Evolutionary conservation across 2,329 filamentous ascomycete genomes (phyloP).

Genomic region (Ceratocystis cubensis): DNA sequence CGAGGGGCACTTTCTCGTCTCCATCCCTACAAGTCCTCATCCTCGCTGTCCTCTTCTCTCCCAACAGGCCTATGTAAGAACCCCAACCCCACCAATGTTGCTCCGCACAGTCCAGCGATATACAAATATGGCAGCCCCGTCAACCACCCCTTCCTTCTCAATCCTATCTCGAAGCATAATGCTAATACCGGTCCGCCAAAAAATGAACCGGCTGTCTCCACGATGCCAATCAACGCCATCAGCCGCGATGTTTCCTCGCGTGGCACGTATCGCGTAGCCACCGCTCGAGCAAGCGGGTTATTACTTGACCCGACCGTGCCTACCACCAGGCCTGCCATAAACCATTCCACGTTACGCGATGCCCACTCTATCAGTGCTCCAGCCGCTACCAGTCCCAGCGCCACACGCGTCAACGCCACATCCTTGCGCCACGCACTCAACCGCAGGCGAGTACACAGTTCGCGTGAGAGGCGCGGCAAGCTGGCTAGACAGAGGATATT

Average conservation of each 20-base stretch:
- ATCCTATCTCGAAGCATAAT: slow-evolving; percentile 30
- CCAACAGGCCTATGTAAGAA: slow-evolving; percentile 28
- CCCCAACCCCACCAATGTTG: slow-evolving; percentile 26
- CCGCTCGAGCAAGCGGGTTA: slow-evolving; percentile 31
- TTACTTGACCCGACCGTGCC: slow-evolving; percentile 31
- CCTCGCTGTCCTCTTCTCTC: slow-evolving; percentile 18
- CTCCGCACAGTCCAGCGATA: slow-evolving; percentile 26
- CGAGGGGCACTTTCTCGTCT: background rate
- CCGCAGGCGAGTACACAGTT: slow-evolving; percentile 28
- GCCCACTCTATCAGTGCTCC: slow-evolving; percentile 29
- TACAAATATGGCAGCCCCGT: slow-evolving; percentile 34
- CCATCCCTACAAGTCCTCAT: slow-evolving; percentile 22
- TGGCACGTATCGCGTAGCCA: slow-evolving; percentile 31
- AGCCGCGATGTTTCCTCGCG: slow-evolving; percentile 31
- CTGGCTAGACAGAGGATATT: slow-evolving; percentile 30
- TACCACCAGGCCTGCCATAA: slow-evolving; percentile 31
- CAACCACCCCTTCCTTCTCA: slow-evolving; percentile 29
- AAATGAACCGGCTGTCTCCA: slow-evolving; percentile 31
- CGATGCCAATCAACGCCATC: slow-evolving; percentile 33
- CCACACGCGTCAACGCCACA: slow-evolving; percentile 28
- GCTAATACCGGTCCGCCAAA: slow-evolving; percentile 33
- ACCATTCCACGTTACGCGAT: slow-evolving; percentile 28
- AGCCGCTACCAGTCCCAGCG: slow-evolving; percentile 28
- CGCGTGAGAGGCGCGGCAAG: slow-evolving; percentile 29
- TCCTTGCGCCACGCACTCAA: slow-evolving; percentile 31